These are phyloP conservation scores for Daldinia sp. DNA, from an alignment of 2,329 filamentous ascomycete species.

Conservation along the genomic window DNA sequence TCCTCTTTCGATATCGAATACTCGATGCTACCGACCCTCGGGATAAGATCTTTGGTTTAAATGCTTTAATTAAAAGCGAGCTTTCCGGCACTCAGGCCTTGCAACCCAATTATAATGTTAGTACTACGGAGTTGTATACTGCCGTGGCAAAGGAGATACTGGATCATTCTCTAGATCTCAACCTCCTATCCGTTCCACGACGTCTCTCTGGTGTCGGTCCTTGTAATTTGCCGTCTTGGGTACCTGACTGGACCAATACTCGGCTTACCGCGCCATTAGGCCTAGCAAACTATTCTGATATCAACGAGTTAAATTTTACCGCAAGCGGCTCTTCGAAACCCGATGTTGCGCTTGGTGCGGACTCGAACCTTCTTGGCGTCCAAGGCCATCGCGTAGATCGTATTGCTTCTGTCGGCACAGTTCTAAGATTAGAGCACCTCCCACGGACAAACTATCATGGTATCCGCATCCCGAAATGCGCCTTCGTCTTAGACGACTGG, in stretches of 20 bases:
- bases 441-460: conserved; percentile 31
- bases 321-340: conserved; percentile 27
- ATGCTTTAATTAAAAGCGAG: conserved; percentile 35
- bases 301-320: conserved; percentile 37
- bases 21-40: conserved; percentile 43
- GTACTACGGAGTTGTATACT: conserved; percentile 38
- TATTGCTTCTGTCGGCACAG: conserved; percentile 32
- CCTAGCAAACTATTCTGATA: conserved; percentile 40
- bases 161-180: conserved; percentile 33
- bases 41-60: conserved; percentile 45
- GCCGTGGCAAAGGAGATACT: conserved; percentile 37
- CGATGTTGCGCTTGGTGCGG: conserved; percentile 18
- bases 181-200: conserved; percentile 42
- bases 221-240: conserved; percentile 43
- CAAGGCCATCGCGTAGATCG: conserved; percentile 35
- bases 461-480: conserved; percentile 36
- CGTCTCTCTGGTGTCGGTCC: conserved; percentile 13
- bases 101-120: conserved; percentile 40
- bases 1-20: conserved; percentile 39
- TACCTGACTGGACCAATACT: conserved; percentile 44
- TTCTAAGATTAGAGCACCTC: conserved; percentile 32
- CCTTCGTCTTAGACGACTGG: conserved; percentile 39
- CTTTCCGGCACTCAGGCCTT: conserved; percentile 21
- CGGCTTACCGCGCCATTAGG: conserved; percentile 42
- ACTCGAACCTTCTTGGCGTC: conserved; percentile 25